A percentile compares a stretch with the other conserved stretches of the same genome.
phyloP scores from a whole-genome alignment of 139 green algal genomes.

The Chlorella sp. region DNA sequence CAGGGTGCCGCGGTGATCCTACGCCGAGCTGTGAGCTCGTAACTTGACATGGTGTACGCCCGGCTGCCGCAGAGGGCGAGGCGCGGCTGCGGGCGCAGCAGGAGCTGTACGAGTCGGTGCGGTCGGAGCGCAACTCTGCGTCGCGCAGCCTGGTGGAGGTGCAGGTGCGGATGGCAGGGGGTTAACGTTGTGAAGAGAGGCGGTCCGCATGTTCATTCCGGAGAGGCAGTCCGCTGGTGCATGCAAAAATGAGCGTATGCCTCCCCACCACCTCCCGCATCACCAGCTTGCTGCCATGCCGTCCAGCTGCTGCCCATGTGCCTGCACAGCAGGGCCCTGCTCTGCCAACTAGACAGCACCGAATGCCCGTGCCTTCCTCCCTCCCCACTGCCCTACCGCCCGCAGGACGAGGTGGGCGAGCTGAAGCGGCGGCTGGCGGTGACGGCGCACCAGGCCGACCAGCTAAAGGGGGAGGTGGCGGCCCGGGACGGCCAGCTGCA shows the following conservation, averaged over 20 bases:
- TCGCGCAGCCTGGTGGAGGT: constrained; percentile 90
- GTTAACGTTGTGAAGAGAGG: constrained; percentile 93
- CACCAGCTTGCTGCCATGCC: too few species aligned
- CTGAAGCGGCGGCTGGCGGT: constrained; percentile 95
- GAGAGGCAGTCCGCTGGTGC: not conserved
- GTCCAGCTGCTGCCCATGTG: too few species aligned
- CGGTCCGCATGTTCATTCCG: constrained; percentile 46
- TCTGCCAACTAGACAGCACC: too few species aligned
- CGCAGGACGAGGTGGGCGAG: constrained; percentile 88
- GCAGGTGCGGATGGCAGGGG: constrained; percentile 86
- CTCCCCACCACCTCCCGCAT: not conserved
- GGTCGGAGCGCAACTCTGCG: constrained; percentile 90
- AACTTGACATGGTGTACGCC: not conserved
- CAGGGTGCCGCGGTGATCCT: not conserved
- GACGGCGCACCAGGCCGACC: constrained; percentile 84
- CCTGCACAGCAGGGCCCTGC: too few species aligned
- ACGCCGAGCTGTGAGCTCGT: not conserved
- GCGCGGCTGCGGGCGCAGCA: constrained; percentile 90
- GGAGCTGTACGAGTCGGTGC: constrained; percentile 78
- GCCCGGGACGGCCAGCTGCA: constrained; percentile 84
- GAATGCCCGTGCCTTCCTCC: too few species aligned
- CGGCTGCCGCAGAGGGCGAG: constrained; percentile 75
- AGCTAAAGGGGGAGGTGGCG: constrained; percentile 91
- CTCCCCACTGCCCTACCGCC: too few species aligned
- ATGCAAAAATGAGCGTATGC: not conserved